These are phyloP conservation scores for Aureobasidium namibiae DNA, from an alignment of 2,329 filamentous ascomycete species.

Conservation along the genomic window DNA sequence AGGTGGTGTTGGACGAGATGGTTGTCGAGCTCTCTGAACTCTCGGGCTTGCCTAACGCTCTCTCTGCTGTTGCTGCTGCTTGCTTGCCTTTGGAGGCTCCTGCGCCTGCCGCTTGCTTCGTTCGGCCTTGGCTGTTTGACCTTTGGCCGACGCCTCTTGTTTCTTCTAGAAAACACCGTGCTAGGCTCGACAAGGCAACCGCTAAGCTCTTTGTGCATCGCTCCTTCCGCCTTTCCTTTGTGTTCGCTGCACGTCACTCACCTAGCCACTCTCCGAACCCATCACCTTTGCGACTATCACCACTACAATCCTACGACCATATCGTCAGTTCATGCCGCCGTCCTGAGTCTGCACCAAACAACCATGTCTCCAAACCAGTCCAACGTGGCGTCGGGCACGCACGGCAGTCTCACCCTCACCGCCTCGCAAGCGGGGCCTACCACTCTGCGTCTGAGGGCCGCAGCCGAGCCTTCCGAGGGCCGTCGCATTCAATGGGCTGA, in stretches of 20 bases:
- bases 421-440: slow-evolving; percentile 20
- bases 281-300: background rate
- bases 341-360: background rate
- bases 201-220: background rate
- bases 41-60: background rate
- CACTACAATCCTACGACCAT: background rate
- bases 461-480: slow-evolving; percentile 29
- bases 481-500: slow-evolving; percentile 85
- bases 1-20: background rate
- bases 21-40: background rate
- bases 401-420: slow-evolving; percentile 26
- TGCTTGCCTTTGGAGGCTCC: background rate
- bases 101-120: background rate
- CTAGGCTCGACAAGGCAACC: background rate
- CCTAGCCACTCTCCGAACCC: too few relatives aligned
- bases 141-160: background rate
- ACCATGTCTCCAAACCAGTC: slow-evolving; percentile 11
- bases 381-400: slow-evolving; percentile 13
- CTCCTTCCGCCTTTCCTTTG: slow-evolving; percentile 9
- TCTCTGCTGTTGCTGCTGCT: background rate
- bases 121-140: background rate
- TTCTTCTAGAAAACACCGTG: background rate
- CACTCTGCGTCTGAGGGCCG: slow-evolving; percentile 33
- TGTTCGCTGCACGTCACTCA: slow-evolving; percentile 10
- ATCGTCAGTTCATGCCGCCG: background rate